Percentiles rank a stretch among this genome's conserved stretches.
Conservation (phyloP, 768 basidiomycete species). For the Suillus plorans region DNA sequence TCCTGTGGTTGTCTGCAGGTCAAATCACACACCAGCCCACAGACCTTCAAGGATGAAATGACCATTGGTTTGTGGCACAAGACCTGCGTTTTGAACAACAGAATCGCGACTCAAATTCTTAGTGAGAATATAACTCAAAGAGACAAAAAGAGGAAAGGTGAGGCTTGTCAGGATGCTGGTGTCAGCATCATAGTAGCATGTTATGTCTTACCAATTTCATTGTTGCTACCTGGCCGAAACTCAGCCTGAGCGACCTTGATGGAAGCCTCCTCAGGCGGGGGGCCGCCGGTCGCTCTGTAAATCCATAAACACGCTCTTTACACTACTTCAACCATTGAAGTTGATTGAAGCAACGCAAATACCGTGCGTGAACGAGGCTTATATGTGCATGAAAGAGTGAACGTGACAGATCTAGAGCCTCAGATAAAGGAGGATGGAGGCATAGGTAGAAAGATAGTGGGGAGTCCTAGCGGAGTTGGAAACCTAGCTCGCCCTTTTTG, state of each 20-base stretch:
- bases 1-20: too few species aligned
- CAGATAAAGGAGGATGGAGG: background rate
- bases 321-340: background rate
- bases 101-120: background rate
- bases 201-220: background rate
- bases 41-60: background rate
- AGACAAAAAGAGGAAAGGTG: background rate
- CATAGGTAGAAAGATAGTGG: background rate
- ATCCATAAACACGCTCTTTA: background rate
- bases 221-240: background rate
- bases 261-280: background rate
- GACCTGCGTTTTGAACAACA: background rate
- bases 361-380: background rate
- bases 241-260: background rate
- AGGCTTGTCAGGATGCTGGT: background rate
- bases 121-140: background rate
- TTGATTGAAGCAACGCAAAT: background rate
- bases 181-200: background rate
- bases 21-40: background rate
- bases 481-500: background rate
- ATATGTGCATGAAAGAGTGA: background rate
- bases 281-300: background rate
- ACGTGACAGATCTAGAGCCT: too few species aligned
- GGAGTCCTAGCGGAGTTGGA: background rate
- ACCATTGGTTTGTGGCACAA: background rate